A percentile compares a stretch with the other conserved stretches of the same genome.
Conservation (phyloP, 192 early-diverging fungal species). For the Linnemannia exigua region DNA sequence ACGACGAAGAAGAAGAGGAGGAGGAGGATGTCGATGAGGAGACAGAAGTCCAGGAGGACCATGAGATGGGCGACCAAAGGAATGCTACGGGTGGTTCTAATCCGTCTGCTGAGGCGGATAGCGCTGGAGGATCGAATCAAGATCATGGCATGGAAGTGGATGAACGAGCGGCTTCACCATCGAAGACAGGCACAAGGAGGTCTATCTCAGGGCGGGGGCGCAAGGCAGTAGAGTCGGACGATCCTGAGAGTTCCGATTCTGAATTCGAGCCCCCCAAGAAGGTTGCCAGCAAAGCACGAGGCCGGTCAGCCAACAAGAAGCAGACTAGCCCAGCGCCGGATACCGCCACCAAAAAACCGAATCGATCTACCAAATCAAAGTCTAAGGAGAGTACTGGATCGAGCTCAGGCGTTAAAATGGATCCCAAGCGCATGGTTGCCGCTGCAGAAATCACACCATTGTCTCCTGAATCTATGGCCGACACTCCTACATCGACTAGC, state of each 20-base stretch:
- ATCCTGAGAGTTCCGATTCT: slow-evolving; percentile 8
- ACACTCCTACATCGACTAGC: background rate
- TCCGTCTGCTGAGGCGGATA: background rate
- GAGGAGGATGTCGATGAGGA: slow-evolving; percentile 12
- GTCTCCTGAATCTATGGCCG: background rate
- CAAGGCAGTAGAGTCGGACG: background rate
- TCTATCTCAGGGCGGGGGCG: background rate
- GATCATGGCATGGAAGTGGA: background rate
- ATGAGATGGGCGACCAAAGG: background rate
- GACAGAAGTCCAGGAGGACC: background rate
- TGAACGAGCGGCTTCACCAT: background rate
- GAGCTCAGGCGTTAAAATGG: background rate
- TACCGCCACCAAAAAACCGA: slow-evolving; percentile 4
- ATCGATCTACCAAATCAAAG: background rate
- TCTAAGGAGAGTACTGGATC: background rate
- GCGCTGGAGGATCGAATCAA: background rate
- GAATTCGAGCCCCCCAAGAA: slow-evolving; percentile 35
- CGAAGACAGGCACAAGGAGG: background rate
- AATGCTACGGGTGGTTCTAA: background rate
- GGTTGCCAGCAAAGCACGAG: background rate
- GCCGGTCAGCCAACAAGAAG: background rate
- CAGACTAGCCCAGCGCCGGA: slow-evolving; percentile 13
- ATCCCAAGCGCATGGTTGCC: background rate
- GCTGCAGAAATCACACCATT: background rate
- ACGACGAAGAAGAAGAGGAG: slow-evolving; percentile 5